phyloP scores from a whole-genome alignment of 2,329 filamentous ascomycete species.

The Beauveria rudraprayagi region DNA sequence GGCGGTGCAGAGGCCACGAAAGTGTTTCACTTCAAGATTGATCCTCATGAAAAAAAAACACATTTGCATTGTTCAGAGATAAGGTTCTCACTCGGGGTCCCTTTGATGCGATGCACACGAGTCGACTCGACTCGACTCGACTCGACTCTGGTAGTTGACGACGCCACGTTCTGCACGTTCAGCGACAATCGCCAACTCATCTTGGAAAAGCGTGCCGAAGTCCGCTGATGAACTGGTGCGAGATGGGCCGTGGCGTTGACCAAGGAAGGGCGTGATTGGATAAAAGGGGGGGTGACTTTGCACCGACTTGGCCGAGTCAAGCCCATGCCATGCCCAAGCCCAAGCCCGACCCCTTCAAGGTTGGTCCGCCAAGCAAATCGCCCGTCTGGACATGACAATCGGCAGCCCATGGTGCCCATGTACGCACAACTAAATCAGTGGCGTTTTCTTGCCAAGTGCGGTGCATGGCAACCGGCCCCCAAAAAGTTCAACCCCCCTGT shows the following conservation, averaged over 20 bases:
- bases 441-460: background rate
- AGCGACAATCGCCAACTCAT: background rate
- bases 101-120: background rate
- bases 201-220: background rate
- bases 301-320: background rate
- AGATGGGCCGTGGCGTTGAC: too few species aligned
- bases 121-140: too few species aligned
- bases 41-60: background rate
- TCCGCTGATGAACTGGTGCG: background rate
- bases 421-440: background rate
- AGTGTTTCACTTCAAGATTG: constrained; percentile 9
- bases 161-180: too few species aligned
- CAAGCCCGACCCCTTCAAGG: background rate
- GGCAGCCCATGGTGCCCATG: background rate
- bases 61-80: background rate
- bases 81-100: background rate
- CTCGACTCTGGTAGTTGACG: too few species aligned
- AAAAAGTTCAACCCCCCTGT: background rate
- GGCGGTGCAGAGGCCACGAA: constrained; percentile 8
- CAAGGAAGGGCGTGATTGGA: background rate
- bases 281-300: background rate
- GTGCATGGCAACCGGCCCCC: background rate
- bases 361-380: constrained; percentile 5
- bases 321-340: background rate
- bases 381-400: constrained; percentile 5